phyloP scores from a whole-genome alignment of 2,329 filamentous ascomycete genomes.

The Sporothrix phasma region DNA sequence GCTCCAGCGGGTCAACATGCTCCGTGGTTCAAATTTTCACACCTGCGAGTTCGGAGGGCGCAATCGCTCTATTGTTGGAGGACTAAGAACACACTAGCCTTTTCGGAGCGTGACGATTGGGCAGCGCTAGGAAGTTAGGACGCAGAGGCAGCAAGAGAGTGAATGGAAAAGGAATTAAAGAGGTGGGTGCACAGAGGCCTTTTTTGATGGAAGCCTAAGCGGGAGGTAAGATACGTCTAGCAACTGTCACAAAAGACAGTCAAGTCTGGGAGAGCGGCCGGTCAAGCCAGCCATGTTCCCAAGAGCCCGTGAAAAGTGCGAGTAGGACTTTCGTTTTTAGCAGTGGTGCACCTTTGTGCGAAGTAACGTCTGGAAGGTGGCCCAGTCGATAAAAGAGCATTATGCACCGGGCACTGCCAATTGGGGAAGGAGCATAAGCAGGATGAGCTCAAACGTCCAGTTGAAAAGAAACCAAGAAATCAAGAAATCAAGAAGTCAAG shows the following conservation, averaged over 20 bases:
- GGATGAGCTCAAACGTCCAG: not conserved
- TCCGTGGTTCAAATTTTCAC: slow-evolving; percentile 11
- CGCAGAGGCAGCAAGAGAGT: not conserved
- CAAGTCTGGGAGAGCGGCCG: not conserved
- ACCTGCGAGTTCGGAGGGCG: slow-evolving; percentile 11
- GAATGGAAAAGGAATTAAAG: not conserved
- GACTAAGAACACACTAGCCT: slow-evolving; percentile 8
- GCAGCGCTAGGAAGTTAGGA: not conserved
- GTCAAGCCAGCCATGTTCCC: not conserved
- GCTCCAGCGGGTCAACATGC: slow-evolving; percentile 12
- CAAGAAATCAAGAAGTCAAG: no score
- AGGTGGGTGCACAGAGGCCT: not conserved
- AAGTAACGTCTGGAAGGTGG: not conserved
- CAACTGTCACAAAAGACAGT: not conserved
- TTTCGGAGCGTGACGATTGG: not conserved
- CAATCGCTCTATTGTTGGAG: slow-evolving; percentile 1
- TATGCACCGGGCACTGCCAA: not conserved
- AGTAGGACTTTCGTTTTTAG: not conserved
- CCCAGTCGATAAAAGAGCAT: not conserved
- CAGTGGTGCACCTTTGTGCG: not conserved
- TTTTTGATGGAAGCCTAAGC: not conserved
- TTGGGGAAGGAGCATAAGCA: not conserved
- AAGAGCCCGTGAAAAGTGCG: not conserved
- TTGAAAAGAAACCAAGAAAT: not conserved
- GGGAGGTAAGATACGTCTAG: not conserved